Evolutionary conservation across 23 red algal genomes (phyloP), one percentile per base, ranked within the genome.

Genomic region (Chondrus crispus): DNA sequence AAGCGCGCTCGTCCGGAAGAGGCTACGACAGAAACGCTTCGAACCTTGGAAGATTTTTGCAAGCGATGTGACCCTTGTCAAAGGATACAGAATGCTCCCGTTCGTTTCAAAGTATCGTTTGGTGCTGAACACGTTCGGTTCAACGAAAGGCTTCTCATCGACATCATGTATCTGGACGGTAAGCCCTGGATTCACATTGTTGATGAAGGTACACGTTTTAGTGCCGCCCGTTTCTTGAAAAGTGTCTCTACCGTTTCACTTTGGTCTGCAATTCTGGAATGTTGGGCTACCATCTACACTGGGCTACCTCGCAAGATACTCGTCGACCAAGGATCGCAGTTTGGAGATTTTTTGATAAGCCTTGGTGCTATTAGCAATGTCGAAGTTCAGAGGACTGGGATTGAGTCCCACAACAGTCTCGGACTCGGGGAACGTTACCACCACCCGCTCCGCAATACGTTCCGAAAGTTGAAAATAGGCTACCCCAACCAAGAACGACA

Each of bases 341-440:
- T 86, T 53, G 82, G 82, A 7, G 36, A 86, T 18, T 6, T 69
- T 8, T 86, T 86, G 39, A 70, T 69, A 18, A 28, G 69, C 16
- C 41, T 66, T 53, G 55, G 54, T 24, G 36, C 82, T 5, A 69
- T 69, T 16, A 41, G 41, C 12, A 62, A 86, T 46, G 53, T 86
- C n/a, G 62, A 66, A 46, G 82, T 86, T 5, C 16, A 86, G 33
- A 37, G 42, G 53, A 86, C 82, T 69, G 82, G 62, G 9, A 29
- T 86, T 5, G 54, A 86, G 51, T 52, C 82, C 41, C 82, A 86
- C 55, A 47, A 52, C 6, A 86, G 82, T 58, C 82, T 70, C 5
- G 39, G 82, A 12, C 10, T 60, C 5, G 77, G 47, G 33, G 9
- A 53, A 32, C 24, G 20, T n/a, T n/a, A n/a, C n/a, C n/a, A n/a